A percentile compares a stretch with the other conserved stretches of the same genome.
These are phyloP conservation scores for Phytophthora fragariae DNA, from an alignment of 352 stramenopile species.

Conservation along the genomic window DNA sequence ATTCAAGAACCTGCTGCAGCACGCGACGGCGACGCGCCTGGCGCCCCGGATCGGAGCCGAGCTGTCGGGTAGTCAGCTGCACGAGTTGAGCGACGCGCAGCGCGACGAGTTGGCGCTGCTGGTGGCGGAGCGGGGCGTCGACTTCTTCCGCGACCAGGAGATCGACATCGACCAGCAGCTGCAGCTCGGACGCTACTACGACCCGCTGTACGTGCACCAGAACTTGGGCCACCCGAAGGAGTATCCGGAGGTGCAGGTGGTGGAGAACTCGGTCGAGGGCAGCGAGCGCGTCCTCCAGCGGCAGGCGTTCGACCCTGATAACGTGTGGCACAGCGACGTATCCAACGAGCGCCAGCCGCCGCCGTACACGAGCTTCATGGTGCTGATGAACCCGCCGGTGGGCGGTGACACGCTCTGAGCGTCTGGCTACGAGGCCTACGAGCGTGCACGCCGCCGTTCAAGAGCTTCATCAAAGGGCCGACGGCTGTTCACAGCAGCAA, in stretches of 20 bases:
- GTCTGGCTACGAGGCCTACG: slow-evolving; percentile 3
- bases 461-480: not conserved
- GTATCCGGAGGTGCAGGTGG: not conserved
- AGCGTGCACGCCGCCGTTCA: not conserved
- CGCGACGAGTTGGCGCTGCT: slow-evolving; percentile 4
- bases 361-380: too few relatives aligned
- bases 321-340: too few relatives aligned
- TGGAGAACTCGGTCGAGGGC: too few relatives aligned
- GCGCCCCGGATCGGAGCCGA: slow-evolving; percentile 2
- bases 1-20: slow-evolving; percentile 2
- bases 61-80: slow-evolving; percentile 1
- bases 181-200: slow-evolving; percentile 4
- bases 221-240: not conserved
- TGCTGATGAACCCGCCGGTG: not conserved
- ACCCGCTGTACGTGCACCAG: slow-evolving; percentile 5
- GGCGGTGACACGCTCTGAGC: slow-evolving; percentile 1
- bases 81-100: not conserved
- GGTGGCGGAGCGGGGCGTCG: slow-evolving; percentile 1
- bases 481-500: not conserved
- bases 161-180: slow-evolving; percentile 1
- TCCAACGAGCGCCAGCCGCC: too few relatives aligned
- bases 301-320: slow-evolving; percentile 1
- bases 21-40: slow-evolving; percentile 3
- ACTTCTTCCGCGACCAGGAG: slow-evolving; percentile 4
- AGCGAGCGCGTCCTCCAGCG: not conserved